Percentiles rank a stretch among this genome's conserved stretches.
These are phyloP conservation scores for Inosperma sp. DNA, from an alignment of 768 basidiomycete species.

Conservation along the genomic window DNA sequence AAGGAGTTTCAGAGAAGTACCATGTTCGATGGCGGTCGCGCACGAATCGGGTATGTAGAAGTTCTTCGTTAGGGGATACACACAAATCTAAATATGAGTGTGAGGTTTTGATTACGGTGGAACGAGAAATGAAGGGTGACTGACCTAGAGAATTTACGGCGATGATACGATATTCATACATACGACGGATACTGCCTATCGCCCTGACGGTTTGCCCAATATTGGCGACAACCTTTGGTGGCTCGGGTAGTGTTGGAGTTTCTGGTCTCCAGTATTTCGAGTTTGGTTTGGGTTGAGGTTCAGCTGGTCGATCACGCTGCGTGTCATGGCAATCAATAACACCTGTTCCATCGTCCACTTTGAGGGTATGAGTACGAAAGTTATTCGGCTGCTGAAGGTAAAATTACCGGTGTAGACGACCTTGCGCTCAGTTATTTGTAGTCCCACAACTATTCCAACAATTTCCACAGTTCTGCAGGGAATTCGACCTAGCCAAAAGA, in stretches of 20 bases:
- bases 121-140: conserved; percentile 15
- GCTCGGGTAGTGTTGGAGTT: conserved; percentile 10
- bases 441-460: conserved; percentile 61
- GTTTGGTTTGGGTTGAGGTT: conserved; percentile 1
- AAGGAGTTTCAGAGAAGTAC: conserved; percentile 49
- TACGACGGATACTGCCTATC: conserved; percentile 40
- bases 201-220: conserved; percentile 47
- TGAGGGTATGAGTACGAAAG: not conserved
- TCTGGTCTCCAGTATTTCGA: conserved; percentile 12
- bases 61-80: conserved; percentile 52
- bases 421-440: conserved; percentile 55
- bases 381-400: not conserved
- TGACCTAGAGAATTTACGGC: conserved; percentile 48
- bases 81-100: conserved; percentile 36
- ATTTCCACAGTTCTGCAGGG: conserved; percentile 64
- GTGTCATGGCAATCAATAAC: conserved; percentile 63
- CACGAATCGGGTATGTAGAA: conserved; percentile 51
- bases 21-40: conserved; percentile 46
- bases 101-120: no score
- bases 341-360: conserved; percentile 76
- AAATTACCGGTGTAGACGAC: conserved; percentile 54
- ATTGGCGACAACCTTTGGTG: conserved; percentile 36
- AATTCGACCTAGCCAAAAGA: conserved; percentile 66
- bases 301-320: conserved; percentile 24
- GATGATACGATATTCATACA: conserved; percentile 43